Evolutionary conservation across 2,329 filamentous ascomycete species (phyloP), one percentile per base, ranked within the genome.

Genomic region (Ceratocystis ficicola): DNA sequence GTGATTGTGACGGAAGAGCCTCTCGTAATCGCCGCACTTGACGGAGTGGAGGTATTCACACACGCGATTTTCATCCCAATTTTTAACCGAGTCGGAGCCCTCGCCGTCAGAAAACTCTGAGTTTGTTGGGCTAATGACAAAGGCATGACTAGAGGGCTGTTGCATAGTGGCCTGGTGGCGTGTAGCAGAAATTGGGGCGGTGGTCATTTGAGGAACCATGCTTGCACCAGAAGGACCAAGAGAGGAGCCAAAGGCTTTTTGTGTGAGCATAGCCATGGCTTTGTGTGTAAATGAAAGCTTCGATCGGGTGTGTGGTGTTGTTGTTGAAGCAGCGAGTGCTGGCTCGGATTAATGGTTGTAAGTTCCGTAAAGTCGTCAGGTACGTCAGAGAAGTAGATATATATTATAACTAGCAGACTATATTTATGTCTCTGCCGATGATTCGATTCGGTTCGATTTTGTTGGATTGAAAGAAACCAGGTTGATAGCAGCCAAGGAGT

Each of bases 21-120:
- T 86, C 74, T 96, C 91, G 76, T 99, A 97, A 73, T 97, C 91
- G 71, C 87, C 86, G 73, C 92, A 97, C 73, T 95, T 93, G 73
- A 99, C 92, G 71, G 85, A 91, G 72, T 86, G 83, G 69, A 99
- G 81, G 82, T 95, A 99, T 63, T 96, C 89, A 73, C 88, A 89
- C 36, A 99, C 94, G 70, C 86, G 86, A 70, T 92, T 88, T 77
- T 97, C 94, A 73, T 93, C 87, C 93, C 93, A 97, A 74, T 83
- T 87, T 82, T 86, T 87, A 70, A 89, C 85, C 4, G 86, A 85
- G 71, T 91, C 87, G 64, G 88, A 82, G 41, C 84, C 83, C 70
- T 93, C 90, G 71, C 83, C 81, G 70, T 95, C 91, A 28, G 90
- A 94, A 88, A 93, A 55, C n/a, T 67, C 60, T 6, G 66, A 67